Percentiles rank a stretch among this genome's conserved stretches.
Evolutionary conservation across 129 eudicot species (phyloP).

Genomic region (Flaveria ramosissima): DNA sequence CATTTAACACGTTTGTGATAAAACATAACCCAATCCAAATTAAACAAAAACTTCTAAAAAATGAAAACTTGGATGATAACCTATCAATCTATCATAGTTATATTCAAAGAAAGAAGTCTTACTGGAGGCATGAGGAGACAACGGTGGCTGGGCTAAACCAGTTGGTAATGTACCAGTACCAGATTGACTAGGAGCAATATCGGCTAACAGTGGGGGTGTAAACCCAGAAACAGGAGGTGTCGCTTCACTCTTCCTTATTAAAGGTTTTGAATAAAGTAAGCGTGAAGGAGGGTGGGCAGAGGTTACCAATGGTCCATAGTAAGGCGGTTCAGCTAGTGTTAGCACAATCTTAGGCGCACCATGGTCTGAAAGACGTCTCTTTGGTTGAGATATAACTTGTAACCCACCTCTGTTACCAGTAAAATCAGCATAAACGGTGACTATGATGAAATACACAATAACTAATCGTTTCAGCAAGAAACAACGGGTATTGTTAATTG

Average conservation of each 20-base stretch:
- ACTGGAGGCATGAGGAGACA: constrained; percentile 74
- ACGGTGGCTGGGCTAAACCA: constrained; percentile 77
- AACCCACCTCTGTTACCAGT: constrained; percentile 34
- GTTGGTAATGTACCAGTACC: constrained; percentile 53
- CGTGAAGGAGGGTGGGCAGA: constrained; percentile 53
- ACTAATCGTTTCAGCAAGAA: constrained; percentile 48
- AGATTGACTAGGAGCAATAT: constrained; percentile 70
- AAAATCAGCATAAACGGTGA: constrained; percentile 42
- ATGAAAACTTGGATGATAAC: background rate
- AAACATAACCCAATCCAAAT: background rate
- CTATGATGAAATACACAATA: constrained; percentile 38
- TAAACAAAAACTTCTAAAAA: background rate
- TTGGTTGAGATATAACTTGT: constrained; percentile 32
- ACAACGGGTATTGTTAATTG: constrained; percentile 29
- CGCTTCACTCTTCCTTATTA: constrained; percentile 44
- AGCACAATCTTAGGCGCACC: constrained; percentile 39
- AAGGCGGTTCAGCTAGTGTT: constrained; percentile 49
- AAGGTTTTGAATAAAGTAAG: constrained; percentile 46
- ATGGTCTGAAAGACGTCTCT: constrained; percentile 38
- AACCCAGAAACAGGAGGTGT: constrained; percentile 46
- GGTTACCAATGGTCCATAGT: constrained; percentile 47
- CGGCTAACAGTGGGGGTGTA: constrained; percentile 53
- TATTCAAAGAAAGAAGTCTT: constrained; percentile 27
- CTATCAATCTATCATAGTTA: background rate
- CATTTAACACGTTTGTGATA: background rate